Base-by-base conservation (phyloP, 805 yeast species). In the Candida ascalaphidarum region DNA sequence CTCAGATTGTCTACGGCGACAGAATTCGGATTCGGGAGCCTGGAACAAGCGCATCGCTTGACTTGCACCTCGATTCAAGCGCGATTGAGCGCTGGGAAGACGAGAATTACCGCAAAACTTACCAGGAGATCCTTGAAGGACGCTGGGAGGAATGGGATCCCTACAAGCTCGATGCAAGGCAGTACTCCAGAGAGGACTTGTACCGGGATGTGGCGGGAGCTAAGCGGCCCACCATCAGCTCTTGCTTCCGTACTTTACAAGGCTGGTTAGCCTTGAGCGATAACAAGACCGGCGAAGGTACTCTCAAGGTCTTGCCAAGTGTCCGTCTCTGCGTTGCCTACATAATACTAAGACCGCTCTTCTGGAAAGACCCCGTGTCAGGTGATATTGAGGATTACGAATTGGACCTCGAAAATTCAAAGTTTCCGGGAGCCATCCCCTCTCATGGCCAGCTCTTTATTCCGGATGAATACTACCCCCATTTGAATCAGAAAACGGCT, bases 1-100 rank as follows among this genome's bases (percentile, higher is more conserved):
- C 51, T 8, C 53, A 56, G 21, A 41, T 63, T 12, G 45, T 52
- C 10, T 65, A 65, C 36, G 65, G 65, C n/a, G 70, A 65, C 39
- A 41, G 68, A 13, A 41, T 62, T 20, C 43, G 69, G 28, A 55
- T 64, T 23, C 44, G 69, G 24, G 41, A 43, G 8, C 65, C 68
- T 0, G 68, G 68, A 6, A 52, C 46, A 17, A 36, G 33, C 13
- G 37, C 45, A 17, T 31, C 61, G 4, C 46, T 63, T 22, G 59
- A 56, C 17, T 52, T 61, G 14, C 70, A 65, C 29, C 41, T 50
- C n/a, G 70, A 65, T 34, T 48, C 61, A n/a, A 59, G 65, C 10
- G 51, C 65, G 2, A 41, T 64, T 21, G 70, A 63, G 36, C 39
- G 71, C 26, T 65, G 71, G 71, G 69, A 64, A 37, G 69, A 65